Base-by-base conservation (phyloP, 2,329 filamentous ascomycete genomes). In the Chalaropsis ovoidea region DNA sequence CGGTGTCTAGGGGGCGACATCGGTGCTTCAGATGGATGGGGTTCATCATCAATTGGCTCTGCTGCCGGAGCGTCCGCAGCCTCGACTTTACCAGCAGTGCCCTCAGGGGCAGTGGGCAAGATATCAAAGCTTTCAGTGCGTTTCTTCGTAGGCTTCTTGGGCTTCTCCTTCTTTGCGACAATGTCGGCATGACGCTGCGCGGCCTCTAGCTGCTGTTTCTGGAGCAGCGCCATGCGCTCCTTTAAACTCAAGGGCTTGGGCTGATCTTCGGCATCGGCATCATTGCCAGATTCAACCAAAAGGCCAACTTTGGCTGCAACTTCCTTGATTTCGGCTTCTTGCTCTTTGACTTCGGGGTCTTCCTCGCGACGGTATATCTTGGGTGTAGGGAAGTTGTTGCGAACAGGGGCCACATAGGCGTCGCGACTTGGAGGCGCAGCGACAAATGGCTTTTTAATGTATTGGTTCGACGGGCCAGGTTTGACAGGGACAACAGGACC, bases 381-480 rank as follows among this genome's bases (percentile, higher is more conserved):
- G 61, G 86, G 81, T 4, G 86, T 82, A 0, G 87, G 86, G 17
- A 82, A 77, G 68, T 94, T 88, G 24, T 86, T 84, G 22, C 68
- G 68, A 39, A 82, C 80, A 3, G 89, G 86, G 27, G 94, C 90
- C 10, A 99, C 82, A 72, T 90, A 99, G 27, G 93, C 88, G 77
- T 96, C 88, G 70, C 90, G 88, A 75, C 91, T 96, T 0, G 94
- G 94, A 19, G 94, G 94, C 63, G 94, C 91, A 2, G 94, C 90
- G 66, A 99, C 92, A 72, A 96, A 99, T 0, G 93, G 91, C 76
- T 97, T 97, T 81, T 93, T 96, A 76, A 99, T 86, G 72, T 97
- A 97, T 81, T 69, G 81, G 81, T 61, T 82, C 78, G 67, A 83
- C 80, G 42, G 87, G 76, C 1, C 84, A 84, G 91, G 90, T 73